Percentiles rank a stretch among this genome's conserved stretches.
These are phyloP conservation scores for Trichosporon asahii DNA, from an alignment of 1,284 basidiomycete genomes.

Conservation along the genomic window DNA sequence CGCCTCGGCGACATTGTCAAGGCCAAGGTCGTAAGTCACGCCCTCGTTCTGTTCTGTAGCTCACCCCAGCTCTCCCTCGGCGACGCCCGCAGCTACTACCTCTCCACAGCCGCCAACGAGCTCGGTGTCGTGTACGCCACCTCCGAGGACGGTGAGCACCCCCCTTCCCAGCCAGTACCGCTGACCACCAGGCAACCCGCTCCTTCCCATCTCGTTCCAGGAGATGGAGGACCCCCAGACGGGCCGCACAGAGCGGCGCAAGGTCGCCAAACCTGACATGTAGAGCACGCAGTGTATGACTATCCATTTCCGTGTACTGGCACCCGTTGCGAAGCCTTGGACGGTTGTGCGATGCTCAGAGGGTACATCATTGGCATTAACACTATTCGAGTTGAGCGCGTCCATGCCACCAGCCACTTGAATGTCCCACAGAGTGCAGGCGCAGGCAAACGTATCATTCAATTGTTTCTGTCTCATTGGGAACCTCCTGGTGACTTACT, in stretches of 20 bases:
- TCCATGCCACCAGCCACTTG: too few relatives aligned
- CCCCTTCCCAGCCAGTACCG: neutral
- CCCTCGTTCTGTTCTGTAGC: too few relatives aligned
- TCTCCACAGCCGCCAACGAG: constrained; percentile 90
- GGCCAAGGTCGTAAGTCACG: constrained; percentile 80
- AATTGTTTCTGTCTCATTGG: too few relatives aligned
- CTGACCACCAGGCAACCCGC: constrained; percentile 41
- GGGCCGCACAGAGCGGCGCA: constrained; percentile 47
- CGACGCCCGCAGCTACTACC: constrained; percentile 89
- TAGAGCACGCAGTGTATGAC: too few relatives aligned
- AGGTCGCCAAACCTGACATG: constrained; percentile 54
- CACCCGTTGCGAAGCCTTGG: too few relatives aligned
- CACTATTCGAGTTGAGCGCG: too few relatives aligned
- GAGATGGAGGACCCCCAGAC: constrained; percentile 53
- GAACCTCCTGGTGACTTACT: too few relatives aligned
- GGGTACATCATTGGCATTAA: too few relatives aligned
- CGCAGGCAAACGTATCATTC: too few relatives aligned
- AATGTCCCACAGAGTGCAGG: too few relatives aligned
- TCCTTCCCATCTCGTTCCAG: constrained; percentile 50
- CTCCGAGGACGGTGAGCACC: constrained; percentile 50
- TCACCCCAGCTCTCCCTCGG: constrained; percentile 89
- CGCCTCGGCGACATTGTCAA: constrained; percentile 93
- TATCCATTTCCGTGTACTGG: too few relatives aligned
- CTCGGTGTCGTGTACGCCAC: constrained; percentile 61
- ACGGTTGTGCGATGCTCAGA: too few relatives aligned